Base-by-base conservation (phyloP, 768 basidiomycete genomes). In the Holtermanniella nyarrowii region DNA sequence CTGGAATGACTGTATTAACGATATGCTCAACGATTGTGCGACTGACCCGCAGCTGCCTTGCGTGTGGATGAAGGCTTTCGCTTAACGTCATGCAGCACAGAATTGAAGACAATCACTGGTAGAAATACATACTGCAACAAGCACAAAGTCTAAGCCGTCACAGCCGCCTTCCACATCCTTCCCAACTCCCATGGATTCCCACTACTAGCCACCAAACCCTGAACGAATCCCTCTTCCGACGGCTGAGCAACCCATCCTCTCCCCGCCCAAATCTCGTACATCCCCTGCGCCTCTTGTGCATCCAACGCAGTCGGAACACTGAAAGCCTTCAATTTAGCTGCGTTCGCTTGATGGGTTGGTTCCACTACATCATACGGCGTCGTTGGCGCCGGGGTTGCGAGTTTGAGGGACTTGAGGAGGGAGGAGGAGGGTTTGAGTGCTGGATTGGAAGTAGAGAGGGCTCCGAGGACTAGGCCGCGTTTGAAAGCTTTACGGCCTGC, bases 161-260 rank as follows among this genome's bases (percentile, higher is more conserved):
- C 22, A 56, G 25, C 49, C 41, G 54, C 49, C 18, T 20, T 39
- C 43, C 55, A 46, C n/a, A 57, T 55, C 40, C 57, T 53, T 10
- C 86, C 83, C 59, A 91, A 87, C 52, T 84, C 81, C 54, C 83
- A 76, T 12, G 87, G 76, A 68, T 89, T 89, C 41, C 88, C 88
- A 49, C 77, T 77, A 5, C 83, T 78, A 61, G 87, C 84, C 1
- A 80, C 78, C 57, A 85, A 88, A 68, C 86, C 87, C 10, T 81
- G 73, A 63, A 90, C 70, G 73, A 90, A 89, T 13, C 81, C 57
- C 66, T 85, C 83, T 61, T 93, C 88, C 12, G 73, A 77, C 1
- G 71, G 55, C 25, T 21, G 18, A 20, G 14, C 31, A 0, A 80
- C 78, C 53, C 74, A 72, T 54, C 82, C 79, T 44, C 79, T 78